Evolutionary conservation across 2,329 filamentous ascomycete species (phyloP).

Genomic region (Fusarium sp.): DNA sequence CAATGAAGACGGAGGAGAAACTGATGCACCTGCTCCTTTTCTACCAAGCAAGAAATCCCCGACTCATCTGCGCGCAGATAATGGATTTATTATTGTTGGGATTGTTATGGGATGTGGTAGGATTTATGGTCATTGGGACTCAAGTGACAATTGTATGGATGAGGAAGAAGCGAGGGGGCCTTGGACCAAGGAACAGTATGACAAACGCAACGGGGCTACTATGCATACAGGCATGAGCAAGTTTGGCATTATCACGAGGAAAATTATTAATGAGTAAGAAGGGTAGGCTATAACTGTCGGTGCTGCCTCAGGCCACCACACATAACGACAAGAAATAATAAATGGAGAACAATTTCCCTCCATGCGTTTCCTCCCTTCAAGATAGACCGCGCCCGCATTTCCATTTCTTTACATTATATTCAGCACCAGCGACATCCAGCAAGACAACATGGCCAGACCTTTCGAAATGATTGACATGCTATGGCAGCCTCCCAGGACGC

Average conservation of each 20-base stretch:
- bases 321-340: background rate
- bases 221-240: background rate
- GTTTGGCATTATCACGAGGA: background rate
- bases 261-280: background rate
- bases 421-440: background rate
- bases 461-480: background rate
- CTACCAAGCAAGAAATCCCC: too few relatives aligned
- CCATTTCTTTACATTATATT: fast-evolving
- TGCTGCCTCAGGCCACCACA: background rate
- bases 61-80: background rate
- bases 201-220: fast-evolving
- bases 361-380: background rate
- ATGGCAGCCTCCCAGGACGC: background rate
- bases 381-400: background rate
- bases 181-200: background rate
- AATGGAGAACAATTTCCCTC: background rate
- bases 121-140: background rate
- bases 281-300: too few relatives aligned
- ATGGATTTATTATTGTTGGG: background rate
- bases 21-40: too few relatives aligned
- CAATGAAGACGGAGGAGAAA: fast-evolving
- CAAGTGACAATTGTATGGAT: background rate
- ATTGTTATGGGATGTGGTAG: background rate
- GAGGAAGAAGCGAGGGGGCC: fast-evolving
- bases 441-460: background rate